A percentile compares a stretch with the other conserved stretches of the same genome.
Evolutionary conservation across 352 stramenopile species (phyloP).

Genomic region (Phytophthora cactorum): DNA sequence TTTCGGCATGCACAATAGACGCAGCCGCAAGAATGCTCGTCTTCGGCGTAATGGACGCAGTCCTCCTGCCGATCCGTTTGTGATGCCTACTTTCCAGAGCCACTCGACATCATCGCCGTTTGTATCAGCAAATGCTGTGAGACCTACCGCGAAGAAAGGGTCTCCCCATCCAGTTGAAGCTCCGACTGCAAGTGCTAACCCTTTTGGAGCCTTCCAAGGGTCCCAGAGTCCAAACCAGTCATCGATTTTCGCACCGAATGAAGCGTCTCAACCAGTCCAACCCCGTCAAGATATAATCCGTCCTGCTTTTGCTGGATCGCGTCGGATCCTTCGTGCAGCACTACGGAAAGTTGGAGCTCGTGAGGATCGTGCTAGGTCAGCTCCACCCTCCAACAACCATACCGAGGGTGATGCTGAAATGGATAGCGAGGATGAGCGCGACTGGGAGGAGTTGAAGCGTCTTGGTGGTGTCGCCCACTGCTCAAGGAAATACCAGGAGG

Average conservation of each 20-base stretch:
- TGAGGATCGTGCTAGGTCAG: slow-evolving; percentile 24
- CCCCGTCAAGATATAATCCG: slow-evolving; percentile 1
- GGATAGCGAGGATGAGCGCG: slow-evolving; percentile 41
- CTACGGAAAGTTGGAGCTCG: slow-evolving; percentile 28
- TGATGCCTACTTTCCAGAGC: slow-evolving; percentile 45
- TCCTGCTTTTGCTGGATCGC: slow-evolving; percentile 31
- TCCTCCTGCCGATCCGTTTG: slow-evolving; percentile 54
- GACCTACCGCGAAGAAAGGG: slow-evolving; percentile 17
- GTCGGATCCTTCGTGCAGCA: slow-evolving; percentile 42
- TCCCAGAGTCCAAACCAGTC: neutral
- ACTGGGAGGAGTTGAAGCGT: slow-evolving; percentile 71
- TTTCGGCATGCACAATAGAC: slow-evolving; percentile 34
- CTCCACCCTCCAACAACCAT: slow-evolving; percentile 8
- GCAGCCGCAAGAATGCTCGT: slow-evolving; percentile 40
- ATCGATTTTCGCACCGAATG: slow-evolving; percentile 1
- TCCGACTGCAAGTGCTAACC: neutral
- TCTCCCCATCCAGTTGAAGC: neutral
- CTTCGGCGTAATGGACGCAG: slow-evolving; percentile 31
- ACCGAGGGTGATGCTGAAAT: slow-evolving; percentile 37
- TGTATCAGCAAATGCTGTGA: slow-evolving; percentile 12
- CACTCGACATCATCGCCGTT: slow-evolving; percentile 9
- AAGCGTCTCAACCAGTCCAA: slow-evolving; percentile 11
- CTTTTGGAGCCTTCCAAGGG: neutral
- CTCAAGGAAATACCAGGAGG: slow-evolving; percentile 48
- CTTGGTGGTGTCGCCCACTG: slow-evolving; percentile 60